These are phyloP conservation scores for Isabelozyma pseudorhagii DNA, from an alignment of 805 yeast species.

Conservation along the genomic window DNA sequence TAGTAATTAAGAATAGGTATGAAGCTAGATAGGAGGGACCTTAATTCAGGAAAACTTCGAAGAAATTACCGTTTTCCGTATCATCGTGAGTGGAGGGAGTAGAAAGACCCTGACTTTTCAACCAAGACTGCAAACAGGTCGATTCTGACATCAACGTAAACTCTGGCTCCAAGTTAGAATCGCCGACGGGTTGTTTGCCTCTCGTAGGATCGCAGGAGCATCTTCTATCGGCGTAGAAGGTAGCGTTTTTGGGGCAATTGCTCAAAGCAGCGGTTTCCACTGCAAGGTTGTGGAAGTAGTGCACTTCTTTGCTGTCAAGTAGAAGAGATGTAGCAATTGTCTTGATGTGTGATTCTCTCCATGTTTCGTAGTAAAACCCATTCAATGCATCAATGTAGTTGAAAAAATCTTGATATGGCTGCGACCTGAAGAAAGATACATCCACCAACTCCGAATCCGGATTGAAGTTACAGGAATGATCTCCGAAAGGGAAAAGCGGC, in stretches of 20 bases:
- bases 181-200: not conserved
- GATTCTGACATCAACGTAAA: not conserved
- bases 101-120: not conserved
- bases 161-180: not conserved
- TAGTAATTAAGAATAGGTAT: no score
- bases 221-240: constrained; percentile 5
- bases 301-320: constrained; percentile 4
- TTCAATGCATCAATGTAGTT: constrained; percentile 6
- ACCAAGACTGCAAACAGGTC: not conserved
- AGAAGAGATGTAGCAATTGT: constrained; percentile 11
- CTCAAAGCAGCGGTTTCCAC: constrained; percentile 6
- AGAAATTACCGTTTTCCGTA: not conserved
- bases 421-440: constrained; percentile 5
- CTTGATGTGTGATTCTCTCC: constrained; percentile 11
- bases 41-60: no score
- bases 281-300: constrained; percentile 11
- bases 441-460: constrained; percentile 11
- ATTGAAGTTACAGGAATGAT: constrained; percentile 6
- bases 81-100: not conserved
- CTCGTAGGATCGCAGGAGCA: constrained; percentile 8
- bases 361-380: constrained; percentile 8
- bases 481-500: constrained; percentile 4
- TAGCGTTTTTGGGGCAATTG: constrained; percentile 9
- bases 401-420: constrained; percentile 8
- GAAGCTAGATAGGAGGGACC: no score